Conservation (phyloP, 1,139 yeast species). For the Candida sp. region DNA sequence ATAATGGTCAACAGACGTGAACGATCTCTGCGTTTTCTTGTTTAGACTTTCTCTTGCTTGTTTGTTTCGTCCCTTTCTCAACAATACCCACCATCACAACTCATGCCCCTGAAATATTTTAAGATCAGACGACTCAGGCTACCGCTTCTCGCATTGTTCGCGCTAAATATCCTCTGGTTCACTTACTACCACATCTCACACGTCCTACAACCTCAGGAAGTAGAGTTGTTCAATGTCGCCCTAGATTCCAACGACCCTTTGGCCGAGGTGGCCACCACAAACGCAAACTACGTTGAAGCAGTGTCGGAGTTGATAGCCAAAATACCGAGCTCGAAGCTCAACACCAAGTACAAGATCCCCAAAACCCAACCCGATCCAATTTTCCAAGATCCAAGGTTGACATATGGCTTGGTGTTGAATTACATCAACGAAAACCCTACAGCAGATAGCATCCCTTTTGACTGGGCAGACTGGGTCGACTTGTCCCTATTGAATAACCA, state of each 20-base stretch:
- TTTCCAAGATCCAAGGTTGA: conserved; percentile 12
- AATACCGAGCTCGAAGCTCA: conserved; percentile 4
- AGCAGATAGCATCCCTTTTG: conserved; percentile 31
- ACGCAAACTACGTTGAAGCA: conserved; percentile 10
- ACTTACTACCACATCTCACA: not conserved
- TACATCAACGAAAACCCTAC: not conserved
- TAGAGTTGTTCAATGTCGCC: conserved; percentile 2
- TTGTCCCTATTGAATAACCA: conserved; percentile 39
- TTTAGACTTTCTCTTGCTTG: no score
- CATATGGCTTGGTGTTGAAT: conserved; percentile 10
- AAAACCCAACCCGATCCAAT: conserved; percentile 1
- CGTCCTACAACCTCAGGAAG: not conserved
- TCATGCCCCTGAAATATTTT: not conserved
- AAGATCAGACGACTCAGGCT: not conserved
- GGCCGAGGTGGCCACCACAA: conserved; percentile 11
- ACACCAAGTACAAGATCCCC: conserved; percentile 1
- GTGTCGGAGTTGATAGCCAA: conserved; percentile 7
- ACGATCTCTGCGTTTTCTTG: no score
- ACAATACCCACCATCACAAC: not conserved
- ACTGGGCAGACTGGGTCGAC: conserved; percentile 31
- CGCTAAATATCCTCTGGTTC: conserved; percentile 6
- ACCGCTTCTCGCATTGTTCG: conserved; percentile 9
- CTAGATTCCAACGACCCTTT: conserved; percentile 6
- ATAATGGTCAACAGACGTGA: no score
- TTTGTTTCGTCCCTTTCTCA: no score